Conservation (phyloP, 495 filamentous ascomycete species). For the Bacidia gigantensis region DNA sequence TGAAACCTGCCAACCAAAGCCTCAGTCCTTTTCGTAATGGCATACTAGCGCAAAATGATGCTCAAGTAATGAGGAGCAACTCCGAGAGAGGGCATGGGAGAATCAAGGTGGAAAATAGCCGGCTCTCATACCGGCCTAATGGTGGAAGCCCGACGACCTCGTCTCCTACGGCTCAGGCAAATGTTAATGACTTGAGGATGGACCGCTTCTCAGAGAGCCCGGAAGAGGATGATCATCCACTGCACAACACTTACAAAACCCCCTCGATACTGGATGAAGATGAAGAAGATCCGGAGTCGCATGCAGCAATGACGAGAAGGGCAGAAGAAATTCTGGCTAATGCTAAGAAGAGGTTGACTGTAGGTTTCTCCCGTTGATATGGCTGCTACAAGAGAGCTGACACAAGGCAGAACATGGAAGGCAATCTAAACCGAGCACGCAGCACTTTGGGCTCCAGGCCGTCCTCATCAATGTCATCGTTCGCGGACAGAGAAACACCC, state of each 20-base stretch:
- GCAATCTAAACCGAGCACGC: constrained; percentile 68
- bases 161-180: constrained; percentile 11
- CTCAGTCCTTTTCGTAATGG: constrained; percentile 14
- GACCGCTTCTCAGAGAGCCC: constrained; percentile 4
- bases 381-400: background rate
- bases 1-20: constrained; percentile 12
- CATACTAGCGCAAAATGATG: constrained; percentile 8
- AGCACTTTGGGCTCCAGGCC: constrained; percentile 52
- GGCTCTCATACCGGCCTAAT: constrained; percentile 7
- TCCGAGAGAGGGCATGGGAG: constrained; percentile 8
- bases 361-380: constrained; percentile 30
- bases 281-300: constrained; percentile 45
- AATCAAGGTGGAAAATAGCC: constrained; percentile 3
- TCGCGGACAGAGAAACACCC: constrained; percentile 10
- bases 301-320: constrained; percentile 60
- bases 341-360: constrained; percentile 75
- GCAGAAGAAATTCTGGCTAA: constrained; percentile 83
- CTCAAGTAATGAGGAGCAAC: constrained; percentile 4
- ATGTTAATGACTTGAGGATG: background rate
- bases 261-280: constrained; percentile 18
- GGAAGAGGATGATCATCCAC: constrained; percentile 2
- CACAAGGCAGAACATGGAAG: constrained; percentile 72
- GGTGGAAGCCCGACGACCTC: constrained; percentile 5
- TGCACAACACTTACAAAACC: constrained; percentile 7
- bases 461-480: constrained; percentile 33